Percentiles rank a stretch among this genome's conserved stretches.
Evolutionary conservation across 2,329 filamentous ascomycete species (phyloP).

Genomic region (Onygenales sp.): DNA sequence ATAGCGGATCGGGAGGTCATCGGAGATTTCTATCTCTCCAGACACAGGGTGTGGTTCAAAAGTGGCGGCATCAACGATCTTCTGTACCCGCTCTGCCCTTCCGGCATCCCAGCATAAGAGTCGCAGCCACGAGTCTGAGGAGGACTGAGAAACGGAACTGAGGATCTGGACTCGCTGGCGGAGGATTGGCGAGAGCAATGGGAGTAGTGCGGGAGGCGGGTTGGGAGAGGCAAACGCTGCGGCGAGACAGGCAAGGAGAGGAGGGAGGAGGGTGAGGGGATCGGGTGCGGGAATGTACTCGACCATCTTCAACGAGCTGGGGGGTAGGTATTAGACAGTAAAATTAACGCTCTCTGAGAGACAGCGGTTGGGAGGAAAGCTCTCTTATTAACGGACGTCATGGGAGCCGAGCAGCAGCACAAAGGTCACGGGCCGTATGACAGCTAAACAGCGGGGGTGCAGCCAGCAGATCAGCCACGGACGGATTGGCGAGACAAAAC

Average conservation of each 20-base stretch:
- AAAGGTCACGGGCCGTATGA: too few relatives aligned
- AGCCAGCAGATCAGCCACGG: neutral
- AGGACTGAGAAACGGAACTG: slow-evolving; percentile 33
- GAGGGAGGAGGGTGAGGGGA: slow-evolving; percentile 48
- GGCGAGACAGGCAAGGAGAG: slow-evolving; percentile 54
- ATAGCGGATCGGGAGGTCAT: slow-evolving; percentile 47
- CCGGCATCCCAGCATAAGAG: slow-evolving; percentile 50
- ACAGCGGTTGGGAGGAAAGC: too few relatives aligned
- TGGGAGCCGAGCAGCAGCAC: too few relatives aligned
- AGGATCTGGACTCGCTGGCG: slow-evolving; percentile 53
- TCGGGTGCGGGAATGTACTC: slow-evolving; percentile 47
- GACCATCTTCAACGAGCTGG: slow-evolving; percentile 34
- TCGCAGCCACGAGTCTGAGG: slow-evolving; percentile 47
- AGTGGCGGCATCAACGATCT: slow-evolving; percentile 43
- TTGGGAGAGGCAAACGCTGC: slow-evolving; percentile 50
- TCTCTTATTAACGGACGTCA: too few relatives aligned
- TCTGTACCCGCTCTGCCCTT: slow-evolving; percentile 44
- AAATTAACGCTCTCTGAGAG: too few relatives aligned
- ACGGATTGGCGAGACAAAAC: neutral
- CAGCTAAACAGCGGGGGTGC: too few relatives aligned
- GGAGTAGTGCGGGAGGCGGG: slow-evolving; percentile 51
- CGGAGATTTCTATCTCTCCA: slow-evolving; percentile 54
- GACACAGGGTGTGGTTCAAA: slow-evolving; percentile 57
- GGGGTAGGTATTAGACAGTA: neutral
- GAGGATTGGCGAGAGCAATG: slow-evolving; percentile 53